phyloP scores from a whole-genome alignment of 169 alveolate genomes.

The Eimeria brunetti region DNA sequence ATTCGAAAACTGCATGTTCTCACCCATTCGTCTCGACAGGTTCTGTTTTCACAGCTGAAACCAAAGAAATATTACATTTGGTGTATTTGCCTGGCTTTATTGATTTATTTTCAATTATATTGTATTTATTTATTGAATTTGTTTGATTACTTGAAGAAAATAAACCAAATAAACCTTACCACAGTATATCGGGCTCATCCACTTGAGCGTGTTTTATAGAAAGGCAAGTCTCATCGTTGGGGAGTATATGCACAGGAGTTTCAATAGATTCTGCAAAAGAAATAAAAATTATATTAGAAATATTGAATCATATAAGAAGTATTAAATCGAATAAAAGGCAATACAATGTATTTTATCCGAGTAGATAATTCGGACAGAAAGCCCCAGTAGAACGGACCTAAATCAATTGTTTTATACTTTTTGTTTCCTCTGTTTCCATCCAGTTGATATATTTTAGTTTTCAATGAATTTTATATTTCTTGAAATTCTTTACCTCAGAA shows the following conservation, averaged over 20 bases:
- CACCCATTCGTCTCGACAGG: conserved; percentile 81
- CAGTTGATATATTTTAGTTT: neutral
- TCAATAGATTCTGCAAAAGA: conserved; percentile 55
- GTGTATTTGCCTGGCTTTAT: neutral
- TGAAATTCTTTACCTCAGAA: conserved; percentile 28
- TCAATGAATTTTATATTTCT: no score
- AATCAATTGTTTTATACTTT: conserved; percentile 25
- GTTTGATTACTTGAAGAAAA: no score
- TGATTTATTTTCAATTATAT: neutral
- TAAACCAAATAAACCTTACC: neutral
- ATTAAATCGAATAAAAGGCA: neutral
- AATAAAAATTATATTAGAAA: no score
- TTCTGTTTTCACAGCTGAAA: conserved; percentile 75
- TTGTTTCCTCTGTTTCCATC: conserved; percentile 53
- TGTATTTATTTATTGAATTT: neutral
- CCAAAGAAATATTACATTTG: neutral
- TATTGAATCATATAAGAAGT: neutral
- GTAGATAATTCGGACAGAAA: no score
- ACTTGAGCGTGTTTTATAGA: conserved; percentile 53
- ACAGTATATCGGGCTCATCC: conserved; percentile 41
- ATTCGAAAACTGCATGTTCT: neutral
- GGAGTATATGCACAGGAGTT: conserved; percentile 78
- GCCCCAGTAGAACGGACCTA: no score
- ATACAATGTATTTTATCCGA: no score
- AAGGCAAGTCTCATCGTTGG: conserved; percentile 54